These are phyloP conservation scores for Backusella liffmaniae DNA, from an alignment of 192 early-diverging fungal species.

Conservation along the genomic window DNA sequence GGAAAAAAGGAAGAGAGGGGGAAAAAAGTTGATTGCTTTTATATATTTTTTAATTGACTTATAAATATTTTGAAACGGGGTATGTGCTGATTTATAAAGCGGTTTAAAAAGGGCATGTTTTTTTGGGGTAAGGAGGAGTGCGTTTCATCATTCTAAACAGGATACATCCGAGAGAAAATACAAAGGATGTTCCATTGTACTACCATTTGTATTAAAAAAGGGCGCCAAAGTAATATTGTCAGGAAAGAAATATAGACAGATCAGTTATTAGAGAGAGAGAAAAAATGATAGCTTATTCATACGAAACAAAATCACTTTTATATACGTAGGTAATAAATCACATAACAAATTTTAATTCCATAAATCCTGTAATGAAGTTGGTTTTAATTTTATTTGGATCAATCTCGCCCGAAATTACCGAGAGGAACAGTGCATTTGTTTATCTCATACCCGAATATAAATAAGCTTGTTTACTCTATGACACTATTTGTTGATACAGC, in stretches of 20 bases:
- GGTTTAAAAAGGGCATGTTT: neutral
- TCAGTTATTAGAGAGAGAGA: neutral
- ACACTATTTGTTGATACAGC: too few species aligned
- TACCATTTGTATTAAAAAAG: neutral
- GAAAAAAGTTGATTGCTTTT: neutral
- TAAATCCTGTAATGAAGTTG: neutral
- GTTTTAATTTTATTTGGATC: neutral
- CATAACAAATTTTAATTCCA: neutral
- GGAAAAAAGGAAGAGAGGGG: neutral
- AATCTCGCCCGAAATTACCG: neutral
- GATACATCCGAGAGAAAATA: neutral
- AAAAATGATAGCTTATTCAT: neutral
- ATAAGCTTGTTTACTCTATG: neutral
- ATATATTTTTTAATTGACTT: neutral
- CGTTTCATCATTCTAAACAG: slow-evolving; percentile 4
- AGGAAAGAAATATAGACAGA: neutral
- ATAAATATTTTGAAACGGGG: neutral
- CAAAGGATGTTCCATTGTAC: neutral
- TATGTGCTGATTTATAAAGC: neutral
- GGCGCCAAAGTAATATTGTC: neutral
- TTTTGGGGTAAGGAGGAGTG: neutral
- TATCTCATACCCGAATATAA: neutral
- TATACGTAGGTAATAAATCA: too few species aligned
- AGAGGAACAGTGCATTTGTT: neutral
- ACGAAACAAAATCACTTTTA: neutral